Evolutionary conservation across 352 stramenopile genomes (phyloP).

Genomic region (Aphanomyces cochlioides): DNA sequence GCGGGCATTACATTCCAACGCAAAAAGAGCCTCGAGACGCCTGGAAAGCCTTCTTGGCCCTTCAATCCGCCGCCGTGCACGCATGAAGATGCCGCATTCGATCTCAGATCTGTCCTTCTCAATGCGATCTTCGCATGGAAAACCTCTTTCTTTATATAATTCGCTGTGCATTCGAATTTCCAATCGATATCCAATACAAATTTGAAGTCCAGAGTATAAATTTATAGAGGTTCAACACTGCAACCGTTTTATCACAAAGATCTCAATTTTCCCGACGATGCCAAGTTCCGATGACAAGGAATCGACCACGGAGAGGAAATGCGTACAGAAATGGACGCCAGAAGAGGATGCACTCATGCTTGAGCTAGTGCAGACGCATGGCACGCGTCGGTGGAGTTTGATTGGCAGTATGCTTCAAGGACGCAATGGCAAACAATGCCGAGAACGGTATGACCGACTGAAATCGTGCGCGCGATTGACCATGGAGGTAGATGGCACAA

Average conservation of each 20-base stretch:
- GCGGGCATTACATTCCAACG: constrained; percentile 82
- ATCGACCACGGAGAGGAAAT: constrained; percentile 49
- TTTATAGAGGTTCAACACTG: background rate
- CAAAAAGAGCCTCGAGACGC: constrained; percentile 57
- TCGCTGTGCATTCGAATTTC: no score
- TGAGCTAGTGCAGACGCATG: constrained; percentile 86
- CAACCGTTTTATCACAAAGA: background rate
- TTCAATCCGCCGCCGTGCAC: background rate
- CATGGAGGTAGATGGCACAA: constrained; percentile 88
- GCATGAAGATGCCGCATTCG: no score
- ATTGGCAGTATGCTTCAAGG: constrained; percentile 96
- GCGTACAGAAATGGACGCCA: constrained; percentile 80
- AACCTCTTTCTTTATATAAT: no score
- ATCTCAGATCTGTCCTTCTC: no score
- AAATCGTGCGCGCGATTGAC: background rate
- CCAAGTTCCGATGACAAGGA: constrained; percentile 11
- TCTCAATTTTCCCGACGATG: constrained; percentile 16
- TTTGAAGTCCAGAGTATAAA: background rate
- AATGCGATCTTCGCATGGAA: no score
- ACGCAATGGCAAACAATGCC: constrained; percentile 92
- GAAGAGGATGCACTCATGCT: constrained; percentile 88
- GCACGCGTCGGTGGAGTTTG: constrained; percentile 95
- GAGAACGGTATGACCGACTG: constrained; percentile 67
- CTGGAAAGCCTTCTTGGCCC: constrained; percentile 26
- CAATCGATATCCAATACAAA: no score